A percentile compares a stretch with the other conserved stretches of the same genome.
Conservation (phyloP, 192 early-diverging fungal species). For the Gaertneriomyces sp. region DNA sequence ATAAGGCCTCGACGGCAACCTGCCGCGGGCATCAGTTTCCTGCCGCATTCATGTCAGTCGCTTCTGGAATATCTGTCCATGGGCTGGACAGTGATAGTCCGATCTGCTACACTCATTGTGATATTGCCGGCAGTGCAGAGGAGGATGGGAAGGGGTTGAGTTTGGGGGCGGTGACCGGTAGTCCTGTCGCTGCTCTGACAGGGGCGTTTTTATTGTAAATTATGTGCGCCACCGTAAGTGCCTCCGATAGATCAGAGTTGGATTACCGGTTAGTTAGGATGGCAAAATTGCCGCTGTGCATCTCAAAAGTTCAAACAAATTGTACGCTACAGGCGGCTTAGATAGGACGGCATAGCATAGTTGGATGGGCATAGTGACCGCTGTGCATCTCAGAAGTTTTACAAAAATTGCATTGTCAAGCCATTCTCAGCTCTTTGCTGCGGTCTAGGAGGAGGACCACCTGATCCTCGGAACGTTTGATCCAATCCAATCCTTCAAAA, state of each 20-base stretch:
- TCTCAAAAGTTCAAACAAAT: too few relatives aligned
- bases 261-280: too few relatives aligned
- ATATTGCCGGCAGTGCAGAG: conserved; percentile 79
- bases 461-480: conserved; percentile 9
- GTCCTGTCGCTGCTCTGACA: conserved; percentile 72
- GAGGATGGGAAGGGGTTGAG: conserved; percentile 63
- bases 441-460: conserved; percentile 2
- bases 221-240: background rate
- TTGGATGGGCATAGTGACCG: too few relatives aligned
- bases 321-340: too few relatives aligned
- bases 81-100: conserved; percentile 59
- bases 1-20: conserved; percentile 65
- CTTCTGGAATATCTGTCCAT: conserved; percentile 69
- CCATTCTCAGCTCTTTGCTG: conserved; percentile 3
- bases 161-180: conserved; percentile 68
- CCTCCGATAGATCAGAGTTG: too few relatives aligned
- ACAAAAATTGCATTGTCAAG: too few relatives aligned
- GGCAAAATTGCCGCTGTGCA: too few relatives aligned
- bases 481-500: conserved; percentile 32
- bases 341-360: too few relatives aligned
- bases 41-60: conserved; percentile 75
- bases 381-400: too few relatives aligned
- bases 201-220: conserved; percentile 47
- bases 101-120: conserved; percentile 79
- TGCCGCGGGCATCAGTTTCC: conserved; percentile 84